Percentiles rank a stretch among this genome's conserved stretches.
Evolutionary conservation across 2,329 filamentous ascomycete species (phyloP).

Genomic region (Fusarium sp.): DNA sequence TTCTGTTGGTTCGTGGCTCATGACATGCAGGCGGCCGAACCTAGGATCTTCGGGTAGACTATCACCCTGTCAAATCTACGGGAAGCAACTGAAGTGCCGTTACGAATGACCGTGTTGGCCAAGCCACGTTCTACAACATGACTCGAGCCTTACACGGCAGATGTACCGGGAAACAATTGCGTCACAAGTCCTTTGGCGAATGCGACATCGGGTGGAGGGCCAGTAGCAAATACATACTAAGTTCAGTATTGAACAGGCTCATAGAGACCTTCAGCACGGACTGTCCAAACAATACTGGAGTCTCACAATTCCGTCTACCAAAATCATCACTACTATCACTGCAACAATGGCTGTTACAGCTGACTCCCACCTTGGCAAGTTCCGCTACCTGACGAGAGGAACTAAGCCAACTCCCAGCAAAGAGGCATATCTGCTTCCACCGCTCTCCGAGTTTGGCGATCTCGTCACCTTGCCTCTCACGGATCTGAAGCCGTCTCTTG

Average conservation of each 20-base stretch:
- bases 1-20: no score
- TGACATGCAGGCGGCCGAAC: no score
- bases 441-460: conserved; percentile 11
- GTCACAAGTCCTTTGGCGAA: neutral
- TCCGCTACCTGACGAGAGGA: conserved; percentile 1
- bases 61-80: no score
- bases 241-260: no score
- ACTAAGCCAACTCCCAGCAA: neutral
- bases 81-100: no score
- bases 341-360: neutral
- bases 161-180: neutral
- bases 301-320: neutral
- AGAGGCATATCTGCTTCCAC: conserved; percentile 8
- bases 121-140: no score
- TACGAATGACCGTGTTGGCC: no score
- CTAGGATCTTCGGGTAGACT: no score
- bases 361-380: neutral
- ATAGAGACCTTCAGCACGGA: no score
- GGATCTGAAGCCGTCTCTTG: conserved; percentile 5
- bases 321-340: neutral
- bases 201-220: neutral
- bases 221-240: neutral
- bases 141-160: no score
- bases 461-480: neutral
- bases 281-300: no score